Evolutionary conservation across 2,329 filamentous ascomycete genomes (phyloP), one percentile per base, ranked within the genome.

Genomic region (Talaromyces sp.): DNA sequence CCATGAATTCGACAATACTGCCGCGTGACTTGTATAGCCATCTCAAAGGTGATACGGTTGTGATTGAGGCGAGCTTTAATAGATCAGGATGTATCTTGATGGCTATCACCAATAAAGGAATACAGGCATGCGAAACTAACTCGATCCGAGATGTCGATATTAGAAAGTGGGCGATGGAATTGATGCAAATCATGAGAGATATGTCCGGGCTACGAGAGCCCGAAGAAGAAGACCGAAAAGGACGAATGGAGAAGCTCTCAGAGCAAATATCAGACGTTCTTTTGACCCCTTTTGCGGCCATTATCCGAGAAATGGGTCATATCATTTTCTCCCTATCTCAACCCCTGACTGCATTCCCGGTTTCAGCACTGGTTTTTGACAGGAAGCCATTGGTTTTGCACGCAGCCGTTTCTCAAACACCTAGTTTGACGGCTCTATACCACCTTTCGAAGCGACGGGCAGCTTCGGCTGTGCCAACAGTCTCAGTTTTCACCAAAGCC

Each of bases 401-500:
- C 56, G 67, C 69, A 11, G 67, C 65, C 27, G 67, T 72, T 10
- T 72, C 71, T 6, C 70, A 72, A 60, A 65, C 68, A 10, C 71
- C 71, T 1, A 72, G 71, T 33, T 54, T 72, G n/a, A 67, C 70
- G 11, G 66, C 71, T 3, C 62, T 72, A 10, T 67, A 72, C 45
- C 63, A 72, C 39, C 62, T 72, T 3, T 69, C 67, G 3, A 67
- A 69, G 13, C 66, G 70, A 16, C 64, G 68, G 52, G 62, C 69
- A 2, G 27, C 31, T 39, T 68, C 69, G 2, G 37, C 41, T 10
- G 19, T 48, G 22, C 70, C 70, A 9, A 70, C 69, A 9, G 68
- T 72, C 1, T 70, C 71, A 2, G 70, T 72, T 3, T 67, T 72
- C 13, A 70, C 71, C 3, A 72, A 71, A 63, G 68, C 70, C 2